Percentiles rank a stretch among this genome's conserved stretches.
phyloP scores from a whole-genome alignment of 192 early-diverging fungal genomes.

The Umbelopsis isabellina region DNA sequence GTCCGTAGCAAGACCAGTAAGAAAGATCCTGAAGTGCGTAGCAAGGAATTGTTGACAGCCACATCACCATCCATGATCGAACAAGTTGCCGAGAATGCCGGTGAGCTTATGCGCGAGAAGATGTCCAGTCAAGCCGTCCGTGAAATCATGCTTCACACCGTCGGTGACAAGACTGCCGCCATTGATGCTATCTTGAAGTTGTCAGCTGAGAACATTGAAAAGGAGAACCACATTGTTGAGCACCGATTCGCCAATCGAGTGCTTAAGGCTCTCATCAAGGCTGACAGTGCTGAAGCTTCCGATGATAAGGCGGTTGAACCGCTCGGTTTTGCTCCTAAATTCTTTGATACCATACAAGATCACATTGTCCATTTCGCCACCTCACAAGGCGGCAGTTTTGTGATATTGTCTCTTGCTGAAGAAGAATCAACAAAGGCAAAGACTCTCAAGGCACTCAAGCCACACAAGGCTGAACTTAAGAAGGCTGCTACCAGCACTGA shows the following conservation, averaged over 20 bases:
- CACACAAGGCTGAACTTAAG: slow-evolving; percentile 57
- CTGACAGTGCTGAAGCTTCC: slow-evolving; percentile 35
- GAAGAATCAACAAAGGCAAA: slow-evolving; percentile 31
- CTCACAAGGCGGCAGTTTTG: slow-evolving; percentile 41
- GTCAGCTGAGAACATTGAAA: slow-evolving; percentile 41
- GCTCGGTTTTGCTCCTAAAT: slow-evolving; percentile 38
- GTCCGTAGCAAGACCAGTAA: slow-evolving; percentile 80
- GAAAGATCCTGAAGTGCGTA: slow-evolving; percentile 75
- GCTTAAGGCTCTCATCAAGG: slow-evolving; percentile 54
- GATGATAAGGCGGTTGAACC: slow-evolving; percentile 42
- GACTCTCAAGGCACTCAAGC: slow-evolving; percentile 52
- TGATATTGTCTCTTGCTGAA: slow-evolving; percentile 42
- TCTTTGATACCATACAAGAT: slow-evolving; percentile 34
- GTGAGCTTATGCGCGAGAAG: slow-evolving; percentile 63
- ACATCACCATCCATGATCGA: slow-evolving; percentile 65
- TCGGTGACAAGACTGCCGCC: slow-evolving; percentile 48
- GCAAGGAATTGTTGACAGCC: slow-evolving; percentile 68
- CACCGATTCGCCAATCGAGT: slow-evolving; percentile 53
- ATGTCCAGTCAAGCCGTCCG: slow-evolving; percentile 71
- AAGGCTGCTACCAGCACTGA: slow-evolving; percentile 33
- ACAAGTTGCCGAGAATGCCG: slow-evolving; percentile 54
- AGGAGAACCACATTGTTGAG: slow-evolving; percentile 45
- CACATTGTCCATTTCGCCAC: slow-evolving; percentile 42
- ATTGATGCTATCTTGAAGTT: slow-evolving; percentile 46
- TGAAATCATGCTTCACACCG: slow-evolving; percentile 71